Evolutionary conservation across 371 early-diverging fungal species (phyloP).

Genomic region (Rhizopus microsporus): DNA sequence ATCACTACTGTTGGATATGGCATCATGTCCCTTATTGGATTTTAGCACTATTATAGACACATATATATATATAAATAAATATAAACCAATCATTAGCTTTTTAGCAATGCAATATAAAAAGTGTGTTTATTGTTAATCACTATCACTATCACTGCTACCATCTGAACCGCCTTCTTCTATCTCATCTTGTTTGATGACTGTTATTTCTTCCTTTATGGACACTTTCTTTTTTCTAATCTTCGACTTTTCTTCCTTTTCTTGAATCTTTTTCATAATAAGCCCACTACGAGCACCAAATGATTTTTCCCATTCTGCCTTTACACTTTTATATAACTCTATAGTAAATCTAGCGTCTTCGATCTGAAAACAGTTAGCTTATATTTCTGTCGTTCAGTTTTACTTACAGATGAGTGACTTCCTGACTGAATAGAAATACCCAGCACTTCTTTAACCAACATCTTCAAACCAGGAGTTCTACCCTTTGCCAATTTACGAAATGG

Average conservation of each 20-base stretch:
- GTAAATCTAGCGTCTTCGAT: conserved; percentile 90
- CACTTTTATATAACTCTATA: conserved; percentile 85
- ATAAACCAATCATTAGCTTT: background rate
- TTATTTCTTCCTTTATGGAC: conserved; percentile 10
- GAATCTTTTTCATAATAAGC: conserved; percentile 22
- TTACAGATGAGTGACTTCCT: conserved; percentile 89
- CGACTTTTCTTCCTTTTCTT: conserved; percentile 15
- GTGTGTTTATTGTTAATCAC: background rate
- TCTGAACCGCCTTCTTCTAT: background rate
- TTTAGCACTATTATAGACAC: conserved; percentile 21
- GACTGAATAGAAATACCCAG: conserved; percentile 82
- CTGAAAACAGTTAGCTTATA: conserved; percentile 16
- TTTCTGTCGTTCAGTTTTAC: background rate
- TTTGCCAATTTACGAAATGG: conserved; percentile 71
- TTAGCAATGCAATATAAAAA: background rate
- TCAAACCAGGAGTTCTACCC: conserved; percentile 75
- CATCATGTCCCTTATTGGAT: conserved; percentile 55
- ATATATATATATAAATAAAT: background rate
- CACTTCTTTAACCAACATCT: conserved; percentile 72
- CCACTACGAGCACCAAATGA: conserved; percentile 34
- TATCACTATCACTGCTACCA: conserved; percentile 1
- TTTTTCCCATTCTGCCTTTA: conserved; percentile 84
- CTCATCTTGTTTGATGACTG: background rate
- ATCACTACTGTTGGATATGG: conserved; percentile 63
- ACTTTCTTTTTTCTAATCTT: conserved; percentile 12